A percentile compares a stretch with the other conserved stretches of the same genome.
Evolutionary conservation across 805 yeast genomes (phyloP).

Genomic region (Hanseniaspora taiwanica): DNA sequence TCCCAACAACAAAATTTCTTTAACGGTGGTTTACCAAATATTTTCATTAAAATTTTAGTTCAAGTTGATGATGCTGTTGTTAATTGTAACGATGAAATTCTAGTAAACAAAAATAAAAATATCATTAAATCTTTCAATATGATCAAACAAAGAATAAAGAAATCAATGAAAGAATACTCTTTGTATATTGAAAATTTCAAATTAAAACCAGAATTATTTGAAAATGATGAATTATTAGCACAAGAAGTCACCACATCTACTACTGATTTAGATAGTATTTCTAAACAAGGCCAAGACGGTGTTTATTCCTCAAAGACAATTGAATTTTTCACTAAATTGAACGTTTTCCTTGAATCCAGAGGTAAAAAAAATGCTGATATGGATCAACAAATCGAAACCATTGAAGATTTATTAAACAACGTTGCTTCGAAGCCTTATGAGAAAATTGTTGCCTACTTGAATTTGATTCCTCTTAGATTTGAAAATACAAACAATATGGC

Average conservation of each 20-base stretch:
- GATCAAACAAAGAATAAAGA: slow-evolving; percentile 76
- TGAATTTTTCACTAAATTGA: slow-evolving; percentile 55
- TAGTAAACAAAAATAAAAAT: slow-evolving; percentile 65
- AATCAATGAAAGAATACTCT: slow-evolving; percentile 59
- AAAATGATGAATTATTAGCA: slow-evolving; percentile 23
- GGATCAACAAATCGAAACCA: slow-evolving; percentile 54
- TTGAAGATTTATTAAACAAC: slow-evolving; percentile 44
- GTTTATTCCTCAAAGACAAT: slow-evolving; percentile 11
- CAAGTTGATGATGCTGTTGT: slow-evolving; percentile 57
- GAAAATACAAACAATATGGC: slow-evolving; percentile 59
- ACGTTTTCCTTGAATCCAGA: slow-evolving; percentile 70
- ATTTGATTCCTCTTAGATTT: slow-evolving; percentile 77
- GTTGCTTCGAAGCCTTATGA: slow-evolving; percentile 55
- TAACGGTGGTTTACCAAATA: slow-evolving; percentile 50
- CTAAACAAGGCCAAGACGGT: too few species aligned
- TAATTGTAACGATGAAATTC: slow-evolving; percentile 39
- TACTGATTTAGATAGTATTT: slow-evolving; percentile 17
- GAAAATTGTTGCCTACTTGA: slow-evolving; percentile 59
- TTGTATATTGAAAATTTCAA: slow-evolving; percentile 44
- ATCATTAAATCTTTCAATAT: slow-evolving; percentile 81
- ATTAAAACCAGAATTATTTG: slow-evolving; percentile 64
- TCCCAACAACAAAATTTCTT: slow-evolving; percentile 61
- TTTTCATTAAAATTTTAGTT: slow-evolving; percentile 54
- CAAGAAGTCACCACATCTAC: slow-evolving; percentile 17
- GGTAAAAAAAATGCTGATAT: slow-evolving; percentile 92